Conservation (phyloP, 2,329 filamentous ascomycete genomes). For the Paramyrothecium sp. region DNA sequence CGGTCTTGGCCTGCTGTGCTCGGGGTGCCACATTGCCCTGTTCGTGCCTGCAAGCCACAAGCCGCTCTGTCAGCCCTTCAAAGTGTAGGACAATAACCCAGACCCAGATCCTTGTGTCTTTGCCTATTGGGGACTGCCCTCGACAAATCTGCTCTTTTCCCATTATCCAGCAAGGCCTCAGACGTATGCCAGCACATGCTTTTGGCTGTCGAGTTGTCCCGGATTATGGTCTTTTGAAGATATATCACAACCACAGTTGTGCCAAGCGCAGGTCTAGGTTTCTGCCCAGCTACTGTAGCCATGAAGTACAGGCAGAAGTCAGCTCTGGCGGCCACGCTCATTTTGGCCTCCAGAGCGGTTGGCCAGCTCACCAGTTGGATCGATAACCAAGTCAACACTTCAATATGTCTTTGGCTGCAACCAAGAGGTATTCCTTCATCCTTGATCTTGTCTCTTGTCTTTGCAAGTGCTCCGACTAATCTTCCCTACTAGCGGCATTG, state of each 20-base stretch:
- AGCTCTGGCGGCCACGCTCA: constrained; percentile 11
- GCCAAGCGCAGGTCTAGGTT: too few species aligned
- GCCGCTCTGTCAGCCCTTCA: not conserved
- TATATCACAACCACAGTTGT: too few species aligned
- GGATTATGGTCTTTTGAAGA: too few species aligned
- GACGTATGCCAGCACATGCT: too few species aligned
- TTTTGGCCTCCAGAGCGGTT: constrained; percentile 6
- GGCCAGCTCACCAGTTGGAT: constrained; percentile 49
- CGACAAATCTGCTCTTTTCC: too few species aligned
- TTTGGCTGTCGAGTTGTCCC: too few species aligned
- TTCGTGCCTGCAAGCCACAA: not conserved
- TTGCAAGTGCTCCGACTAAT: constrained; percentile 16
- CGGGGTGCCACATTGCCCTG: not conserved
- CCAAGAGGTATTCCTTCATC: constrained; percentile 37
- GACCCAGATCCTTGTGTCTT: too few species aligned
- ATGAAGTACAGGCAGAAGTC: not conserved
- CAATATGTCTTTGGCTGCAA: constrained; percentile 58
- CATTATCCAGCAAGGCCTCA: too few species aligned
- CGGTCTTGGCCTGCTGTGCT: not conserved
- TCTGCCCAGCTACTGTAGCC: too few species aligned
- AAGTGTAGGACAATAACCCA: not conserved
- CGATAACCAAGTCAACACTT: constrained; percentile 51
- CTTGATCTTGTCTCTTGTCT: not conserved
- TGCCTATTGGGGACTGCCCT: too few species aligned
- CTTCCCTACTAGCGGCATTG: constrained; percentile 43